These are phyloP conservation scores for Chrysoporthe deuterocubensis DNA, from an alignment of 2,329 filamentous ascomycete species.

Conservation along the genomic window DNA sequence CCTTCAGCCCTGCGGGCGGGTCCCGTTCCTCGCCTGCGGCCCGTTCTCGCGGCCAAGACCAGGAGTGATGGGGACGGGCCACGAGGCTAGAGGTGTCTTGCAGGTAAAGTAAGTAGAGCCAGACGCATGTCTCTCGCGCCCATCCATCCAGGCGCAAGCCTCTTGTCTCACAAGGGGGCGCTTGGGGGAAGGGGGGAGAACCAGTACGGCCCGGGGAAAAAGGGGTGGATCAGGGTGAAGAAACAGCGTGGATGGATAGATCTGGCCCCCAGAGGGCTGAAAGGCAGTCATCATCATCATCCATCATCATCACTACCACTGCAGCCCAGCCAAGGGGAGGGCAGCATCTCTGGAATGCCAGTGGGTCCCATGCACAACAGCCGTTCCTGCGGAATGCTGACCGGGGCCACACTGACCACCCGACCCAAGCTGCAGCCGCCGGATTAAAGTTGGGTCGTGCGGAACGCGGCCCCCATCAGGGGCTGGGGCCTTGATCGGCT, in stretches of 20 bases:
- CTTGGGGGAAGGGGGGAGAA: too few species aligned
- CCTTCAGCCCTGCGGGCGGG: constrained; percentile 5
- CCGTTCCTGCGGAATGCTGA: neutral
- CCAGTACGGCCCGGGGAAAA: neutral
- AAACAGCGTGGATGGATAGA: neutral
- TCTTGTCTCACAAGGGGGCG: too few species aligned
- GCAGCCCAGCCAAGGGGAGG: too few species aligned
- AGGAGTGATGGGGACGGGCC: neutral
- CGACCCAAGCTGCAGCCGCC: neutral
- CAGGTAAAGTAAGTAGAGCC: neutral
- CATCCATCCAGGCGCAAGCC: too few species aligned
- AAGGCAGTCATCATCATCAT: constrained; percentile 1
- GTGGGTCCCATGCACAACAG: neutral
- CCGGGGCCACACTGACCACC: neutral
- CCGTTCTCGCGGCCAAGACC: neutral
- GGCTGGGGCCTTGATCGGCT: neutral
- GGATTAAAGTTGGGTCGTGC: constrained; percentile 5
- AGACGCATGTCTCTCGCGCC: neutral
- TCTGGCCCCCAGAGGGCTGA: neutral
- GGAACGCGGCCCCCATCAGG: neutral
- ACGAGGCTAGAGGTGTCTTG: neutral
- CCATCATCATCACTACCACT: neutral
- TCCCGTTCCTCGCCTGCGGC: neutral
- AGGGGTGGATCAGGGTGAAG: neutral
- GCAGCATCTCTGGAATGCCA: too few species aligned